Conservation (phyloP, 768 basidiomycete species). For the Suillus subalutaceus region DNA sequence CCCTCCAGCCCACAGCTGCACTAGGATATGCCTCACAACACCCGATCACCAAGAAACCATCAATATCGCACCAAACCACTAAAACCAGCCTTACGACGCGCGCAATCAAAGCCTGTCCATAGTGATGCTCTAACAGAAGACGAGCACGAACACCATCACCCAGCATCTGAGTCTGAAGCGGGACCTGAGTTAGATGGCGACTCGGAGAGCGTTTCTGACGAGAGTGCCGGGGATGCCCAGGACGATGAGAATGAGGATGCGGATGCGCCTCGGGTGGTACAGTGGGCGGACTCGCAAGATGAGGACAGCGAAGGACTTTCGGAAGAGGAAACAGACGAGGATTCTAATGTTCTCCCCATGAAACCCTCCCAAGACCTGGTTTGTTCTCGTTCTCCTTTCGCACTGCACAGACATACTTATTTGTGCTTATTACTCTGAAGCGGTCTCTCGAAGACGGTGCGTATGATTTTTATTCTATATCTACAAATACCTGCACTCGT, state of each 20-base stretch:
- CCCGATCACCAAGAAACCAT: conserved; percentile 11
- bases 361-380: conserved; percentile 22
- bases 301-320: conserved; percentile 17
- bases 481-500: not conserved
- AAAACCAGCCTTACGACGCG: conserved; percentile 11
- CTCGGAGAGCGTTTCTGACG: conserved; percentile 8
- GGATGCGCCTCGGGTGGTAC: conserved; percentile 60
- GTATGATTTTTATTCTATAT: conserved; percentile 10
- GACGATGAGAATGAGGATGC: conserved; percentile 39
- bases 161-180: not conserved
- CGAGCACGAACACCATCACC: not conserved
- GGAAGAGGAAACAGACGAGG: conserved; percentile 17
- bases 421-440: conserved; percentile 15
- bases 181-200: not conserved
- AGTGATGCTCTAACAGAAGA: conserved; percentile 7
- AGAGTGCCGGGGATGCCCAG: conserved; percentile 9
- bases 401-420: not conserved
- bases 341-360: conserved; percentile 11
- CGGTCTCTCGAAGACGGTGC: conserved; percentile 33
- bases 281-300: conserved; percentile 59
- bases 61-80: conserved; percentile 12
- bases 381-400: not conserved
- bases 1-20: not conserved
- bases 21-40: conserved; percentile 17
- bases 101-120: conserved; percentile 19